Base-by-base conservation (phyloP, 306 rosid genomes). In the Inga leiocalycina region DNA sequence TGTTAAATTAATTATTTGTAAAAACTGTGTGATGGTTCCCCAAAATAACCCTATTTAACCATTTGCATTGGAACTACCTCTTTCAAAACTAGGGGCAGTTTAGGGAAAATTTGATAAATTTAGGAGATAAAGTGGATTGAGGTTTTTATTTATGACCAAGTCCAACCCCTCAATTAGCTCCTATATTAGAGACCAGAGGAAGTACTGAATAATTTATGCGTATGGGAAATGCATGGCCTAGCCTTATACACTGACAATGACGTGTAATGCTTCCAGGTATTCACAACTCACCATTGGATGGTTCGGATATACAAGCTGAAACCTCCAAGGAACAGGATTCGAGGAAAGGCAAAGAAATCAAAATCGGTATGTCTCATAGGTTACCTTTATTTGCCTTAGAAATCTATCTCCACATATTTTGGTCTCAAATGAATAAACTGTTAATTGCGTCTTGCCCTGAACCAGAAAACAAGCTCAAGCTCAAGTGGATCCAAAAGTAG, bases 201-300 rank as follows among this genome's bases (percentile, higher is more conserved):
- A 54, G 57, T 54, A 19, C 0, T 1, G 1, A 17, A 52, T 52
- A 52, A 52, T 17, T 52, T 52, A 17, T 22, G 2, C 2, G 0
- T 7, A 22, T n/a, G 11, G 5, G 32, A 59, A 22, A 9, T n/a
- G 66, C 66, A n/a, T 59, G 66, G 34, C 30, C 66, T 1, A 59
- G 34, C 34, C 66, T 10, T n/a, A 59, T 59, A 10, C 20, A 10
- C 66, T n/a, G 3, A 59, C 34, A 22, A 10, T 80, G 78, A 75
- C 56, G 77, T 66, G 59, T 61, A 45, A 80, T 74, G 80, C 49
- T 59, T 83, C 79, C 80, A 97, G 99, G 99, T 90, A 57, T 97
- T 97, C 93, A 97, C 99, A 24, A 97, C 98, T 81, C 99, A 97
- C 90, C 99, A 94, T 84, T 97, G 99, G 99, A 97, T 97, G 99